Conservation (phyloP, 495 filamentous ascomycete genomes). For the Bacidia rubella region DNA sequence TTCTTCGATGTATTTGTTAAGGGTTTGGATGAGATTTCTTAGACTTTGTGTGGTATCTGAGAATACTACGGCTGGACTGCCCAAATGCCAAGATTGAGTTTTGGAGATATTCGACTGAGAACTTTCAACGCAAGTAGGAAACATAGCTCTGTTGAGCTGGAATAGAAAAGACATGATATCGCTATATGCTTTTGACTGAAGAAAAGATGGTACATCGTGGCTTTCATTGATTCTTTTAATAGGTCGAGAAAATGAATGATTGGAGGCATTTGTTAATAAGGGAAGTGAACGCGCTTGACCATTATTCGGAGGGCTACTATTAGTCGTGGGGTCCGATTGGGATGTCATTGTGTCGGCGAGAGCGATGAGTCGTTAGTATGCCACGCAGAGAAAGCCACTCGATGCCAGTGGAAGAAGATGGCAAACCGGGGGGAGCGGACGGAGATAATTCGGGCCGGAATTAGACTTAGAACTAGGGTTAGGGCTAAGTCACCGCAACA, state of each 20-base stretch:
- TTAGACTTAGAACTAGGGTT: too few species aligned
- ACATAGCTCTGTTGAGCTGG: constrained; percentile 80
- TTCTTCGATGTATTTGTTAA: constrained; percentile 58
- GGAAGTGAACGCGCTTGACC: too few species aligned
- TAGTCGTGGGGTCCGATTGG: too few species aligned
- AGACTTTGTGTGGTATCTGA: constrained; percentile 52
- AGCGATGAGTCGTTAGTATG: too few species aligned
- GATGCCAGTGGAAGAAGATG: too few species aligned
- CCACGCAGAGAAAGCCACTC: too few species aligned
- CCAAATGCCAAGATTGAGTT: constrained; percentile 42
- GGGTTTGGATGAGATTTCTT: constrained; percentile 42
- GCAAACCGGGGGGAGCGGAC: too few species aligned
- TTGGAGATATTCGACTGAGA: constrained; percentile 13
- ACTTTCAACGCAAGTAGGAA: constrained; percentile 42
- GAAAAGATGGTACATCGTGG: constrained; percentile 63
- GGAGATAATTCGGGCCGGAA: too few species aligned
- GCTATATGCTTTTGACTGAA: constrained; percentile 63
- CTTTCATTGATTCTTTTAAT: constrained; percentile 70
- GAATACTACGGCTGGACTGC: constrained; percentile 32
- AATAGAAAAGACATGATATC: constrained; percentile 77
- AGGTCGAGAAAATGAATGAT: constrained; percentile 40
- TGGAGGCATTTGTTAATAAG: constrained; percentile 10
- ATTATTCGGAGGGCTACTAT: too few species aligned
- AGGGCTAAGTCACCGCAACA: too few species aligned
- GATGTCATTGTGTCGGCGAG: too few species aligned